Evolutionary conservation across 225 moss, liverwort and hornwort genomes (phyloP).

Genomic region (Polytrichum formosum): DNA sequence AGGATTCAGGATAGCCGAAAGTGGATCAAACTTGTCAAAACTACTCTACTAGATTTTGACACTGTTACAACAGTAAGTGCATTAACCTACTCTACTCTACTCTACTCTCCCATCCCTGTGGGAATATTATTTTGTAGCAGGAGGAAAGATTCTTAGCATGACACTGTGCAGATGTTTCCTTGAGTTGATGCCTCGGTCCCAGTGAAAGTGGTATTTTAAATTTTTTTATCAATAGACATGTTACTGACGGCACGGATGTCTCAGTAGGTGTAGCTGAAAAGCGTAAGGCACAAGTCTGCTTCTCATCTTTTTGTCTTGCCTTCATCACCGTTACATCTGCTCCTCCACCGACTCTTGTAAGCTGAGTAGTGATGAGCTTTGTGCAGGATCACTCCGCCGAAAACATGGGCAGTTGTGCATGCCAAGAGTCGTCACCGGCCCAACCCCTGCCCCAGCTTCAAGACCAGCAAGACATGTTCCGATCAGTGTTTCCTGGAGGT

Average conservation of each 20-base stretch:
- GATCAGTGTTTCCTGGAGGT: constrained; percentile 51
- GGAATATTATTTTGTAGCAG: too few species aligned
- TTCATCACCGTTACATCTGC: neutral
- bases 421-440: constrained; percentile 46
- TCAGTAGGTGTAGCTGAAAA: too few species aligned
- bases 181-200: neutral
- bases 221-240: neutral
- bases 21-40: too few species aligned
- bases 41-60: too few species aligned
- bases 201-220: neutral
- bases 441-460: constrained; percentile 36
- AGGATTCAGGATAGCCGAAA: too few species aligned
- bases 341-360: constrained; percentile 1
- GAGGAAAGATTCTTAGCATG: too few species aligned
- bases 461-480: constrained; percentile 50
- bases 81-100: too few species aligned
- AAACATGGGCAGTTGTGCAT: constrained; percentile 54
- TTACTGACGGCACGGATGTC: neutral
- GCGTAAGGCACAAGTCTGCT: neutral
- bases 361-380: neutral
- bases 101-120: too few species aligned
- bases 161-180: too few species aligned
- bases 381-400: constrained; percentile 41
- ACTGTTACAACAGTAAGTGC: too few species aligned
- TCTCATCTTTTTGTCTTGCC: neutral